Evolutionary conservation across 208 protist species (phyloP).

Genomic region (Naegleria lovaniensis): DNA sequence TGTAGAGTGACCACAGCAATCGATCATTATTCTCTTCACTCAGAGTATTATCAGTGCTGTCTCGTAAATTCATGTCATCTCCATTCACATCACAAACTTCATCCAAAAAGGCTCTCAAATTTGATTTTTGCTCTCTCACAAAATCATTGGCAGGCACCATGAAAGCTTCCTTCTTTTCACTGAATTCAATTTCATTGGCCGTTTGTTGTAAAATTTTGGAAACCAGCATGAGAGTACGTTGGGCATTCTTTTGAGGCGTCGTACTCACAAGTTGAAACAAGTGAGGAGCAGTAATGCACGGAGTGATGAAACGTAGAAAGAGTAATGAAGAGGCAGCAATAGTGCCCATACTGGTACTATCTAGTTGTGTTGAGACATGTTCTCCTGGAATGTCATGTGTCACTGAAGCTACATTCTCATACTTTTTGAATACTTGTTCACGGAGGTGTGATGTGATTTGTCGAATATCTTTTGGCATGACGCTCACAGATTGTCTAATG

Average conservation of each 20-base stretch:
- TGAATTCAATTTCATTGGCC: not conserved
- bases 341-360: not conserved
- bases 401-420: not conserved
- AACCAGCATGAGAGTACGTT: not conserved
- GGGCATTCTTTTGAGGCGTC: not conserved
- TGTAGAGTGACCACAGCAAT: not conserved
- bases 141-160: not conserved
- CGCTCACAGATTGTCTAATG: not conserved
- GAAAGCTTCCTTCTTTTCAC: slow-evolving; percentile 3
- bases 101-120: not conserved
- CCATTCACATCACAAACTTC: not conserved
- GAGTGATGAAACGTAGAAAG: not conserved
- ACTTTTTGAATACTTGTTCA: not conserved
- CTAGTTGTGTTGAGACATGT: not conserved
- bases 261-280: not conserved
- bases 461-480: not conserved
- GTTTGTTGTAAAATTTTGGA: slow-evolving; percentile 20
- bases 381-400: not conserved
- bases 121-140: not conserved
- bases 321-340: not conserved
- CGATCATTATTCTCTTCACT: not conserved
- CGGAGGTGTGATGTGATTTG: not conserved
- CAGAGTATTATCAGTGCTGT: not conserved
- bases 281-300: not conserved
- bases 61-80: not conserved